Evolutionary conservation across 2,329 filamentous ascomycete species (phyloP), one percentile per base, ranked within the genome.

Genomic region (Trichoderma gracile): DNA sequence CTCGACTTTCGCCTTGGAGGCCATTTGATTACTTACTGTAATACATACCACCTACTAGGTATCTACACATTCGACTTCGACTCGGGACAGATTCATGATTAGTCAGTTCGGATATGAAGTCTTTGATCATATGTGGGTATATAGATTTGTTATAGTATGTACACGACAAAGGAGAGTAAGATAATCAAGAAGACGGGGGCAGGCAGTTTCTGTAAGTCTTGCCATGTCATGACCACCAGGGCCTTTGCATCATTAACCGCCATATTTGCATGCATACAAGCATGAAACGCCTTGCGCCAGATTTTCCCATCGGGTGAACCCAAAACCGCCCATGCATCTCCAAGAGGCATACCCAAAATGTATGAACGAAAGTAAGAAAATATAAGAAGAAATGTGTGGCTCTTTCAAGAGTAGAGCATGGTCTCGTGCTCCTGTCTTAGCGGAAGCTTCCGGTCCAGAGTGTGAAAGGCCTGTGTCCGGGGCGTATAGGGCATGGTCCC

Each of bases 391-490:
- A 21, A 3, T 14, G 33, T n/a, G 17, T 27, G 2, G 9, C 49
- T 42, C 49, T 42, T 9, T 33, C 30, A 62, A 38, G 58, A 43
- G 25, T 62, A 62, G 4, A 46, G 6, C 25, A 62, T 17, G 14
- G 25, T 21, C 50, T 62, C 49, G 19, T 46, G 40, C 59, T 62
- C 49, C 40, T 62, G 69, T 59, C 83, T 78, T 54, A 86, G 72
- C 3, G 86, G 85, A 65, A 87, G 73, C 70, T 84, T 83, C 63
- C 85, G 77, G 67, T 88, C 84, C 54, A 89, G 77, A 14, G 83
- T 82, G 71, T 89, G 82, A 73, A 91, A 91, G 1, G 88, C 89
- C 73, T 85, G 81, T 17, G 89, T 90, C 68, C 89, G 76, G 6
- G 88, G 88, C 7, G 88, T 90, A 68, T 82, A 89, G 0, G 85